Evolutionary conservation across 2,329 filamentous ascomycete species (phyloP).

Genomic region (Diaporthe vexans): DNA sequence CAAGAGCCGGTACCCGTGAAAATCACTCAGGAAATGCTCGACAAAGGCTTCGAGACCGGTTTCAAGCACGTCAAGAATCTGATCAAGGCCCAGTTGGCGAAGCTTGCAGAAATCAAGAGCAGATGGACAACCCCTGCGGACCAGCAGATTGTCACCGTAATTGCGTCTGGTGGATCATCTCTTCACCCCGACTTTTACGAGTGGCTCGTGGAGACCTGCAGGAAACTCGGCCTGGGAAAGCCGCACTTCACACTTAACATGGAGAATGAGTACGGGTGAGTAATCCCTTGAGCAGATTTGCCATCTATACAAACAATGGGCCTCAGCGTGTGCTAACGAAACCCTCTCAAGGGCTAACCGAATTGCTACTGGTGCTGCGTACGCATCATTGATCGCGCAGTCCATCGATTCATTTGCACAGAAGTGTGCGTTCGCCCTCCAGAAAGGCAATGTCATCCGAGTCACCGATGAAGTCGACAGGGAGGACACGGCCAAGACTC

Average conservation of each 20-base stretch:
- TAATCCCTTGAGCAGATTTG: not conserved
- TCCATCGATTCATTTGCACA: not conserved
- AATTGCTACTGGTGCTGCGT: not conserved
- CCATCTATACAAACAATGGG: not conserved
- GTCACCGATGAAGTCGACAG: fast-evolving
- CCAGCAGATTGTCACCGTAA: not conserved
- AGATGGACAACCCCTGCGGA: no score
- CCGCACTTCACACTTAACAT: not conserved
- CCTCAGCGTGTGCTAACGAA: not conserved
- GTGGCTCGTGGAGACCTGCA: not conserved
- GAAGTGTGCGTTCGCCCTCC: conserved; percentile 1
- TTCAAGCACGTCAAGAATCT: not conserved
- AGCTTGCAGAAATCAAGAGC: not conserved
- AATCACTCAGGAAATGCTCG: not conserved
- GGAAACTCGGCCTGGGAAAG: not conserved
- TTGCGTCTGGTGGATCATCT: not conserved
- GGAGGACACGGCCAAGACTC: not conserved
- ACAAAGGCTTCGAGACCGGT: not conserved
- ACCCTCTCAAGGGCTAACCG: not conserved
- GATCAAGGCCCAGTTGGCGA: not conserved
- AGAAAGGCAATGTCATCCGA: not conserved
- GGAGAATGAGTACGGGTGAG: not conserved
- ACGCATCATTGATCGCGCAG: not conserved
- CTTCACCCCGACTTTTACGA: not conserved
- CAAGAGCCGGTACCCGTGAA: fast-evolving